These are phyloP conservation scores for Kodamaea sagamina DNA, from an alignment of 805 yeast genomes.

Conservation along the genomic window DNA sequence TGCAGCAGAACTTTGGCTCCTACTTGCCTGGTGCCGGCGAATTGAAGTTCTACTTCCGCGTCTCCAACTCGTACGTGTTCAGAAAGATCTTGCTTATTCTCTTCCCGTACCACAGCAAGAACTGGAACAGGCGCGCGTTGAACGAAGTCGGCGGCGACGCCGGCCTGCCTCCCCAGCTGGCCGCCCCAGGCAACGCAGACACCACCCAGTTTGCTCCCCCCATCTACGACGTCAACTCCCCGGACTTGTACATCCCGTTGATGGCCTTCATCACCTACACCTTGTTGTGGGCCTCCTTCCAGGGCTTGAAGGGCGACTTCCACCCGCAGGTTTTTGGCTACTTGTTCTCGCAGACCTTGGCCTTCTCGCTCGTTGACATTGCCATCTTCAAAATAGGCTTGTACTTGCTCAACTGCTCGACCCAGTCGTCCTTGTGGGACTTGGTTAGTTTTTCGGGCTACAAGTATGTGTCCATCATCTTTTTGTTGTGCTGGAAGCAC, in stretches of 20 bases:
- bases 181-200: constrained; percentile 18
- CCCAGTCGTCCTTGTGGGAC: constrained; percentile 69
- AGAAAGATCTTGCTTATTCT: constrained; percentile 70
- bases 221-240: constrained; percentile 85
- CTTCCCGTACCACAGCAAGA: constrained; percentile 82
- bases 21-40: constrained; percentile 53
- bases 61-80: constrained; percentile 83
- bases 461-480: constrained; percentile 80
- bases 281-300: constrained; percentile 76
- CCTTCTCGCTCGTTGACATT: constrained; percentile 77
- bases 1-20: constrained; percentile 67
- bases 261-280: constrained; percentile 92
- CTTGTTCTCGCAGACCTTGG: constrained; percentile 82
- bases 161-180: constrained; percentile 20
- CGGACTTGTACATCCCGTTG: constrained; percentile 92
- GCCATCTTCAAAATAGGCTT: constrained; percentile 76
- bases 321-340: constrained; percentile 91
- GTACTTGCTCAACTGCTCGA: constrained; percentile 70
- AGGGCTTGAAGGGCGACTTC: constrained; percentile 85
- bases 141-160: constrained; percentile 32
- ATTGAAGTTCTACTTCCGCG: constrained; percentile 86
- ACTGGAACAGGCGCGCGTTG: constrained; percentile 67
- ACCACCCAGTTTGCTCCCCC: constrained; percentile 63
- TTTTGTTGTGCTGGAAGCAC: constrained; percentile 55
- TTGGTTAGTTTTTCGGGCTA: constrained; percentile 89